Conservation (phyloP, 139 green algal genomes). For the Deuterostichococcus epilithicus region DNA sequence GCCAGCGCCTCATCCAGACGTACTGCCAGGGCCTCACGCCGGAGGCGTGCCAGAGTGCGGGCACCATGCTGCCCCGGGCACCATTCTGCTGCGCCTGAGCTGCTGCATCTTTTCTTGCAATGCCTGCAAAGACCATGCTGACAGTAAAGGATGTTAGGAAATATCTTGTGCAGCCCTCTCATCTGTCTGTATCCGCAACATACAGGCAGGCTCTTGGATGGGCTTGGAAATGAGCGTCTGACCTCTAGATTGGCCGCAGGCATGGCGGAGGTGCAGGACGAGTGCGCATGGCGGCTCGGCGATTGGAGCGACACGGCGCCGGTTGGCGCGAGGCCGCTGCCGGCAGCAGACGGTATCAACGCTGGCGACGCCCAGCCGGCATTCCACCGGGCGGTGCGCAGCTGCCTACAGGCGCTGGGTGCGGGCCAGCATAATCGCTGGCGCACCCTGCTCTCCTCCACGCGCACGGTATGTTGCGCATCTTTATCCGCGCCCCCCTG, state of each 20-base stretch:
- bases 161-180: too few species aligned
- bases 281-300: constrained; percentile 42
- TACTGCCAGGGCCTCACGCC: constrained; percentile 18
- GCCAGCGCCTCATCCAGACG: constrained; percentile 30
- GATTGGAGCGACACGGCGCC: constrained; percentile 14
- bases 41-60: not conserved
- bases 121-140: too few species aligned
- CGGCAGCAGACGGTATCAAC: too few species aligned
- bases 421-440: constrained; percentile 32
- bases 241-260: not conserved
- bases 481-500: too few species aligned
- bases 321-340: not conserved
- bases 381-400: not conserved
- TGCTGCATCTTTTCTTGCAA: not conserved
- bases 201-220: too few species aligned
- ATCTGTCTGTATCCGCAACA: too few species aligned
- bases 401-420: constrained; percentile 26
- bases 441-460: constrained; percentile 17
- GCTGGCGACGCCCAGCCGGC: not conserved
- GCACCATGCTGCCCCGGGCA: too few species aligned
- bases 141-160: too few species aligned
- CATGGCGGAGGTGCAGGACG: constrained; percentile 31
- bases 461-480: constrained; percentile 12
- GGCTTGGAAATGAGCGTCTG: too few species aligned
- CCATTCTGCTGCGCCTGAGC: too few species aligned